Conservation (phyloP, 768 basidiomycete species). For the Hortiboletus campestris region DNA sequence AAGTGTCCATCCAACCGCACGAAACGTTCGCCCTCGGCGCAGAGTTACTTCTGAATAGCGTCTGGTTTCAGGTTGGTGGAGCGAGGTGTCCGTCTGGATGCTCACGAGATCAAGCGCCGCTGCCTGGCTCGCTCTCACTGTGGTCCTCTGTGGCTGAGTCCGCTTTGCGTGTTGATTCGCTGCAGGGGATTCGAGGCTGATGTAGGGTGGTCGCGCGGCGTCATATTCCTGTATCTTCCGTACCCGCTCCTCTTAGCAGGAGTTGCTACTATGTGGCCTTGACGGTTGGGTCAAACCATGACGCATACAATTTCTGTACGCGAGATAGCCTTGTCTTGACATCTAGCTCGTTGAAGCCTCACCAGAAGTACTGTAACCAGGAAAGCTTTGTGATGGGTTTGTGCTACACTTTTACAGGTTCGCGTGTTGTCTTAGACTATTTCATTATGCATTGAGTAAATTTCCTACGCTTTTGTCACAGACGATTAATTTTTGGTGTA, state of each 20-base stretch:
- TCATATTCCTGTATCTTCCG: conserved; percentile 85
- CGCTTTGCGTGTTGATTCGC: conserved; percentile 55
- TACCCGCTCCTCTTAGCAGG: conserved; percentile 41
- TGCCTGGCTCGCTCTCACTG: conserved; percentile 37
- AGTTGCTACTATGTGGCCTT: conserved; percentile 57
- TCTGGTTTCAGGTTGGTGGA: conserved; percentile 73
- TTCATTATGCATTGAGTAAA: too few species aligned
- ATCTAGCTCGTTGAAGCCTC: too few species aligned
- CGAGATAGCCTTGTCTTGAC: neutral
- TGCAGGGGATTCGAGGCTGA: conserved; percentile 39
- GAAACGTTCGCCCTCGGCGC: conserved; percentile 59
- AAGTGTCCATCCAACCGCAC: conserved; percentile 67
- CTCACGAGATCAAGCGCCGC: conserved; percentile 49
- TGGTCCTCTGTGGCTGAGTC: conserved; percentile 43
- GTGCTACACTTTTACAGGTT: too few species aligned
- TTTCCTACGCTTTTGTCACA: too few species aligned
- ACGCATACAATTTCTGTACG: conserved; percentile 47
- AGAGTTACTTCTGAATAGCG: conserved; percentile 51
- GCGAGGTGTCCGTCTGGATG: conserved; percentile 58
- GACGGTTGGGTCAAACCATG: conserved; percentile 85
- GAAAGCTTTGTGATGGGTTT: too few species aligned
- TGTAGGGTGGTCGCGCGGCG: conserved; percentile 48
- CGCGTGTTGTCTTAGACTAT: too few species aligned
- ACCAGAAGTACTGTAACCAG: too few species aligned
- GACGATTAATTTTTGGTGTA: too few species aligned